Conservation (phyloP, 495 filamentous ascomycete species). For the Penicillium ochrochloron region DNA sequence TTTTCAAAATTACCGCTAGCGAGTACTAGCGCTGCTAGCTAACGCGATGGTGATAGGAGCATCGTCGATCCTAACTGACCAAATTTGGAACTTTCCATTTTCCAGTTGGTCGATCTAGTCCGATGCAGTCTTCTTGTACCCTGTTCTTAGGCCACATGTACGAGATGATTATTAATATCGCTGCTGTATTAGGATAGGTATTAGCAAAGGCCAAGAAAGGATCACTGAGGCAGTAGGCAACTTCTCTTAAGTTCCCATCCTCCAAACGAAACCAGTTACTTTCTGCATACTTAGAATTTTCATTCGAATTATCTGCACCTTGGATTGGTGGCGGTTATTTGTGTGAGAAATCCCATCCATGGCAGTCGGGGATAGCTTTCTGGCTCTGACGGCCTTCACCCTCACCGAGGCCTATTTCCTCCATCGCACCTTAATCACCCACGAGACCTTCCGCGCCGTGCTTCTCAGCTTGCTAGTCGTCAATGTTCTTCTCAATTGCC, state of each 20-base stretch:
- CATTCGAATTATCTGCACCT: background rate
- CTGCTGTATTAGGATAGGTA: too few species aligned
- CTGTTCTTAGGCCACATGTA: background rate
- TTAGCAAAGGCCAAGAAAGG: background rate
- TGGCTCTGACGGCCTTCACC: constrained; percentile 26
- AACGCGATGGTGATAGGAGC: background rate
- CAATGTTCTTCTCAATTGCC: constrained; percentile 29
- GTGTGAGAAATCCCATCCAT: constrained; percentile 4
- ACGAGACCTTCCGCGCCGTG: constrained; percentile 31
- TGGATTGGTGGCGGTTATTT: background rate
- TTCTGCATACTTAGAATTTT: background rate
- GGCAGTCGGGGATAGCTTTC: constrained; percentile 18
- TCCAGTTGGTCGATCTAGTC: background rate
- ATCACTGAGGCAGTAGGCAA: background rate
- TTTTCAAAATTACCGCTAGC: background rate
- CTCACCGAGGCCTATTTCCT: constrained; percentile 37
- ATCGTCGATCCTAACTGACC: background rate
- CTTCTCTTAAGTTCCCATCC: background rate
- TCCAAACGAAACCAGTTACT: background rate
- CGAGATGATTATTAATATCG: background rate
- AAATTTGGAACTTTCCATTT: background rate
- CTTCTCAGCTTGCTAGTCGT: constrained; percentile 26
- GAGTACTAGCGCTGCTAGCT: background rate
- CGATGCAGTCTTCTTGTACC: background rate
- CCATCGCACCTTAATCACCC: constrained; percentile 33